Evolutionary conservation across 2,329 filamentous ascomycete species (phyloP), one percentile per base, ranked within the genome.

Genomic region (Pyrenophora teres): DNA sequence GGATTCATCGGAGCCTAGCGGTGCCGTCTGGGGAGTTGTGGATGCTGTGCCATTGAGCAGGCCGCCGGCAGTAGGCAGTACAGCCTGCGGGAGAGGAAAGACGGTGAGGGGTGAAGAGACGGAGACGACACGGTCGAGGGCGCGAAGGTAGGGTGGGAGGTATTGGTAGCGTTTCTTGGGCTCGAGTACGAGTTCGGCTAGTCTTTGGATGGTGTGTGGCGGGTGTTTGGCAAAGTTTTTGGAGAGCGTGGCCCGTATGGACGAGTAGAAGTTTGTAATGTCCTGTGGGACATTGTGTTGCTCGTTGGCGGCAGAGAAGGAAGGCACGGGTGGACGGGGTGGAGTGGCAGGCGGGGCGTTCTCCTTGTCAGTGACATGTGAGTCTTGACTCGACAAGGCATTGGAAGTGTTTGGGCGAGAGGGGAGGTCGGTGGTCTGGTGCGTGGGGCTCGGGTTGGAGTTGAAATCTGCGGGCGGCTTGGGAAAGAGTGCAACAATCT

Each of bases 191-290:
- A 97, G 86, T 78, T 99, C 94, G 18, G 92, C 86, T 18, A 99
- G 83, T 33, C 94, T 88, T 76, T 99, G 94, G 56, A 97, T 83
- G 3, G 94, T 97, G 72, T 97, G 91, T 0, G 94, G 94, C 1
- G 94, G 93, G 63, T 89, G 83, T 3, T 80, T 78, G 18, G 83
- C 70, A 74, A 99, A 99, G 60, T 82, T 83, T 2, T 78, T 80
- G 42, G 75, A 79, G 33, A 96, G 78, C 13, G 87, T 85, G 5
- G 74, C 57, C 2, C 67, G 64, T 53, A 77, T 74, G 0, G 68
- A 67, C 3, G 60, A 60, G 62, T 68, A 73, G 51, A 69, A 68
- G 52, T 58, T 65, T 18, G 65, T 60, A 10, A 63, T 66, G 33
- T 70, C 70, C 39, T 64, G 57, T 4, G 74, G 71, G 16, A 74